Conservation (phyloP, 176 grass and related monocot genomes). For the Leersia perrieri region DNA sequence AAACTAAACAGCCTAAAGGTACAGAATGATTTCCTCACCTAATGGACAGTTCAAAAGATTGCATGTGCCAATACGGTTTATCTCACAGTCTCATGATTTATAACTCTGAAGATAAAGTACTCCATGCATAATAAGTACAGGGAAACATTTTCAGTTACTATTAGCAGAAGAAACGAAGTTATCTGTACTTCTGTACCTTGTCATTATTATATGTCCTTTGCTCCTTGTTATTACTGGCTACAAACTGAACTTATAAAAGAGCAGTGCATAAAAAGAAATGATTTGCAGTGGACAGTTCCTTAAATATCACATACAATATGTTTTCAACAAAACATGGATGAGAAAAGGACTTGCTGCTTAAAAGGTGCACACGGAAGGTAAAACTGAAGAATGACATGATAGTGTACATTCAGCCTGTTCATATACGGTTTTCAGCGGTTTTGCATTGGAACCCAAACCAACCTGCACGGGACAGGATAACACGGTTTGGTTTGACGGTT, state of each 20-base stretch:
- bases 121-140: not conserved
- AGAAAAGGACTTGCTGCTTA: not conserved
- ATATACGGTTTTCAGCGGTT: too few species aligned
- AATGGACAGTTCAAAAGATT: not conserved
- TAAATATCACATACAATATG: slow-evolving; percentile 9
- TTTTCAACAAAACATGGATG: slow-evolving; percentile 1
- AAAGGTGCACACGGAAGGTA: not conserved
- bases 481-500: too few species aligned
- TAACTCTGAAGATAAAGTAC: slow-evolving; percentile 7
- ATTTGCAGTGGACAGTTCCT: slow-evolving; percentile 21
- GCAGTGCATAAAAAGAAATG: not conserved
- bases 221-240: slow-evolving; percentile 11
- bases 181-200: not conserved
- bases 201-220: slow-evolving; percentile 15
- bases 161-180: not conserved
- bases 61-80: not conserved
- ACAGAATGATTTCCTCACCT: not conserved
- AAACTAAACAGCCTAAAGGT: slow-evolving; percentile 13
- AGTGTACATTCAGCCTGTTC: too few species aligned
- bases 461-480: too few species aligned
- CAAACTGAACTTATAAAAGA: slow-evolving; percentile 31
- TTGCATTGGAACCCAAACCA: too few species aligned
- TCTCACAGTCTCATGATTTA: not conserved
- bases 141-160: not conserved
- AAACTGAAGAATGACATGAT: not conserved